Percentiles rank a stretch among this genome's conserved stretches.
Evolutionary conservation across 768 basidiomycete genomes (phyloP).

Genomic region (Trichaptum fuscoviolaceum): DNA sequence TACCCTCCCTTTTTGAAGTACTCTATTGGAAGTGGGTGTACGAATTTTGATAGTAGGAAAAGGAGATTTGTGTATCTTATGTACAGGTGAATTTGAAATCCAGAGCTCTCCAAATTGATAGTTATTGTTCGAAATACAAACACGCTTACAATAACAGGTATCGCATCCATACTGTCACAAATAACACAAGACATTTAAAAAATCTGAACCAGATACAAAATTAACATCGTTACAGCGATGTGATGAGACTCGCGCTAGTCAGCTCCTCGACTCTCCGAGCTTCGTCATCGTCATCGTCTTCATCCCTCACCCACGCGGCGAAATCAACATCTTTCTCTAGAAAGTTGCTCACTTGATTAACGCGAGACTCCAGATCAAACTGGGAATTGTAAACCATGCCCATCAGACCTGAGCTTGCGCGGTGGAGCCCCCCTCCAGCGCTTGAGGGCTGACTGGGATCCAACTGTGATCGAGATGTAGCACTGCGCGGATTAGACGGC

Average conservation of each 20-base stretch:
- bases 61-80: neutral
- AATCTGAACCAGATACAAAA: neutral
- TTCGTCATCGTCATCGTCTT: slow-evolving; percentile 14
- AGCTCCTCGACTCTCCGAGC: neutral
- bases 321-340: slow-evolving; percentile 57
- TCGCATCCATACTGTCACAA: neutral
- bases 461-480: neutral
- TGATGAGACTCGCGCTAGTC: neutral
- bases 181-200: neutral
- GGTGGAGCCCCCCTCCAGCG: slow-evolving; percentile 10
- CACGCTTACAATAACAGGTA: neutral
- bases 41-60: neutral
- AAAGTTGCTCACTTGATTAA: slow-evolving; percentile 47
- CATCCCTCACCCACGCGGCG: slow-evolving; percentile 46
- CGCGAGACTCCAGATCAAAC: slow-evolving; percentile 50
- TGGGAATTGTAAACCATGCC: slow-evolving; percentile 52
- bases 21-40: neutral
- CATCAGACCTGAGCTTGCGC: slow-evolving; percentile 24
- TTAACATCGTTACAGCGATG: neutral
- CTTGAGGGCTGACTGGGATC: neutral
- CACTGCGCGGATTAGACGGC: neutral
- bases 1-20: neutral
- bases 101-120: neutral
- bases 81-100: neutral
- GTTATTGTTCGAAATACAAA: neutral